Evolutionary conservation across 2,329 filamentous ascomycete species (phyloP).

Genomic region (Claviceps pazoutovae): DNA sequence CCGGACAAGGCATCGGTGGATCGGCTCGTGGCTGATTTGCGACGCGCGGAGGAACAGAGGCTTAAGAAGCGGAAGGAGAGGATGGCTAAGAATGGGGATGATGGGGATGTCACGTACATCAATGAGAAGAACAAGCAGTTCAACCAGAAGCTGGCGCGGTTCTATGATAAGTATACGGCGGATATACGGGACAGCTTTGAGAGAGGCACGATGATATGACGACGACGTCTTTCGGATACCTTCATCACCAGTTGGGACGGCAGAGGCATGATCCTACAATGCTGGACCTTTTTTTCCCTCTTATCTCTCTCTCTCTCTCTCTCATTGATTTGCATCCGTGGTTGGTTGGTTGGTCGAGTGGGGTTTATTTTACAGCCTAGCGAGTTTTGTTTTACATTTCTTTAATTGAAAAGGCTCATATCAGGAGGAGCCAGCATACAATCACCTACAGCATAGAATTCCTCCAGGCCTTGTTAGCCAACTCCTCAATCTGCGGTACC

Average conservation of each 20-base stretch:
- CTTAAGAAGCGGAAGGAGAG: constrained; percentile 77
- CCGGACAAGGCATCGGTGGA: constrained; percentile 81
- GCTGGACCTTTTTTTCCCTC: background rate
- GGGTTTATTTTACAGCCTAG: constrained; percentile 20
- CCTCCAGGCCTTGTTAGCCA: constrained; percentile 76
- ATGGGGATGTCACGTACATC: constrained; percentile 92
- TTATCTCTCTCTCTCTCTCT: background rate
- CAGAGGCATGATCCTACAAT: background rate
- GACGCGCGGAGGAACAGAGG: constrained; percentile 75
- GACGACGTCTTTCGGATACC: background rate
- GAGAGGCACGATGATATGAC: constrained; percentile 81
- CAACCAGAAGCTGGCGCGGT: constrained; percentile 89
- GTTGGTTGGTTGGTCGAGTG: background rate
- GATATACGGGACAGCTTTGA: constrained; percentile 98
- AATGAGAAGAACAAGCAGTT: constrained; percentile 99
- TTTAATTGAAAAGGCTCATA: background rate
- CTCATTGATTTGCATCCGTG: too few relatives aligned
- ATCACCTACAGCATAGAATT: constrained; percentile 64
- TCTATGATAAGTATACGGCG: constrained; percentile 97
- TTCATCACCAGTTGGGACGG: too few relatives aligned
- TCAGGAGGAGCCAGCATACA: background rate
- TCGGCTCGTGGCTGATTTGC: constrained; percentile 69
- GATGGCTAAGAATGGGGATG: constrained; percentile 64
- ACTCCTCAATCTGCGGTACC: constrained; percentile 62
- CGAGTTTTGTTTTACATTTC: constrained; percentile 6